Evolutionary conservation across 805 yeast species (phyloP).

Genomic region (Pichia gijzeniarum): DNA sequence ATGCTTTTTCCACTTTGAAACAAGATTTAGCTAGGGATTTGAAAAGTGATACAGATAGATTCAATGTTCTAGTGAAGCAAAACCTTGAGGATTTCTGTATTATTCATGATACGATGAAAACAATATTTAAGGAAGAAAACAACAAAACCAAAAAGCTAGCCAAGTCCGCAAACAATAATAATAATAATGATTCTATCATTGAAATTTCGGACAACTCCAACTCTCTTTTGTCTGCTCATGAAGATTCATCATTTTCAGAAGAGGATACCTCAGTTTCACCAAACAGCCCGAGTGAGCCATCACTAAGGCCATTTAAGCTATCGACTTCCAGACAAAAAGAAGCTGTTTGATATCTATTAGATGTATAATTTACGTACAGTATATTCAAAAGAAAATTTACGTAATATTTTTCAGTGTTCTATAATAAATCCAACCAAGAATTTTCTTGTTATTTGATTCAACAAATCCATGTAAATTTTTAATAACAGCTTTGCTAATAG

Average conservation of each 20-base stretch:
- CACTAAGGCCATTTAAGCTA: slow-evolving; percentile 12
- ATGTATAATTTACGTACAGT: background rate
- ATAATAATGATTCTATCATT: slow-evolving; percentile 6
- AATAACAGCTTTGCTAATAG: too few relatives aligned
- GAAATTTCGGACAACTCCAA: slow-evolving; percentile 10
- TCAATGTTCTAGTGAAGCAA: slow-evolving; percentile 20
- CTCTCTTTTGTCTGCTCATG: slow-evolving; percentile 7
- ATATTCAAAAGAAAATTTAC: too few relatives aligned
- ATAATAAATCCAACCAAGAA: background rate
- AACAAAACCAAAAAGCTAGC: background rate
- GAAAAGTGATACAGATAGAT: slow-evolving; percentile 17
- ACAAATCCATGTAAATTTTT: too few relatives aligned
- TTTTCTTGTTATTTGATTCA: background rate
- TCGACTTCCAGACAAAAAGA: background rate
- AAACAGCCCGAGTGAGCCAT: background rate
- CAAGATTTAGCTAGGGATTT: slow-evolving; percentile 20
- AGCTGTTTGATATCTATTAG: too few relatives aligned
- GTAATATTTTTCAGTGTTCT: background rate
- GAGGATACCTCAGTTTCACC: background rate
- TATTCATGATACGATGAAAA: slow-evolving; percentile 23
- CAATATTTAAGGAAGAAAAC: slow-evolving; percentile 10
- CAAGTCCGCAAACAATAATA: background rate
- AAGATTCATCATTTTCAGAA: slow-evolving; percentile 10
- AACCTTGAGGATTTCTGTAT: slow-evolving; percentile 26
- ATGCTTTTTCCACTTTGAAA: slow-evolving; percentile 16